These are phyloP conservation scores for Coemansia sp. DNA, from an alignment of 192 early-diverging fungal species.

Conservation along the genomic window DNA sequence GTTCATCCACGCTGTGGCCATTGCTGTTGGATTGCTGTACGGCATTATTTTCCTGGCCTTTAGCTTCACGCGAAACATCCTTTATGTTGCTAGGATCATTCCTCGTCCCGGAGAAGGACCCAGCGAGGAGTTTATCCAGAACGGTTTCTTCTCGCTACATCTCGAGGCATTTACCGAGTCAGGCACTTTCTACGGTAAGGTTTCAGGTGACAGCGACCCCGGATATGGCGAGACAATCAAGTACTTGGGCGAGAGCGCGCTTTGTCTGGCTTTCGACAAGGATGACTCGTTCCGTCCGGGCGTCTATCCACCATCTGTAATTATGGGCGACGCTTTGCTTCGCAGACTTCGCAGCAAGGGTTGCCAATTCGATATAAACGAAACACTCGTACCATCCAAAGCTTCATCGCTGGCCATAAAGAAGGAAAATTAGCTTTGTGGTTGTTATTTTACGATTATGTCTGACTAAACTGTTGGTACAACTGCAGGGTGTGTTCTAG, in stretches of 20 bases:
- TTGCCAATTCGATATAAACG: conserved; percentile 57
- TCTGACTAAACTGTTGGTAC: neutral
- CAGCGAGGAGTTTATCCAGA: conserved; percentile 60
- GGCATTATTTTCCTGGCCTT: conserved; percentile 42
- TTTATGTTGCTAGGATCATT: conserved; percentile 56
- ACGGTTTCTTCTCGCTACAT: conserved; percentile 40
- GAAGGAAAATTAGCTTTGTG: conserved; percentile 1
- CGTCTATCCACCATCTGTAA: conserved; percentile 76
- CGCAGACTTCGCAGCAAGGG: conserved; percentile 64
- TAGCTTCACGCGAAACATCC: conserved; percentile 52
- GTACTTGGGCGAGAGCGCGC: conserved; percentile 78
- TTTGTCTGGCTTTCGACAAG: conserved; percentile 69
- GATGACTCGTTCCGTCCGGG: conserved; percentile 63
- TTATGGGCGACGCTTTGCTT: conserved; percentile 76
- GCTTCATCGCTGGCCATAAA: neutral
- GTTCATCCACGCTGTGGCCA: conserved; percentile 49
- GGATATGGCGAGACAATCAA: conserved; percentile 83
- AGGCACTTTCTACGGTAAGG: conserved; percentile 45
- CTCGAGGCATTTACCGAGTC: conserved; percentile 37
- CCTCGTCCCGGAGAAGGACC: conserved; percentile 76
- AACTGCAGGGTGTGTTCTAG: neutral
- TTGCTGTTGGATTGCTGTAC: conserved; percentile 48
- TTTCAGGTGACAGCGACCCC: conserved; percentile 65
- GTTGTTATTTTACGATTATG: neutral
- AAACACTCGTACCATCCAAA: conserved; percentile 5